Percentiles rank a stretch among this genome's conserved stretches.
Conservation (phyloP, 805 yeast species). For the Zygoascus ofunaensis region DNA sequence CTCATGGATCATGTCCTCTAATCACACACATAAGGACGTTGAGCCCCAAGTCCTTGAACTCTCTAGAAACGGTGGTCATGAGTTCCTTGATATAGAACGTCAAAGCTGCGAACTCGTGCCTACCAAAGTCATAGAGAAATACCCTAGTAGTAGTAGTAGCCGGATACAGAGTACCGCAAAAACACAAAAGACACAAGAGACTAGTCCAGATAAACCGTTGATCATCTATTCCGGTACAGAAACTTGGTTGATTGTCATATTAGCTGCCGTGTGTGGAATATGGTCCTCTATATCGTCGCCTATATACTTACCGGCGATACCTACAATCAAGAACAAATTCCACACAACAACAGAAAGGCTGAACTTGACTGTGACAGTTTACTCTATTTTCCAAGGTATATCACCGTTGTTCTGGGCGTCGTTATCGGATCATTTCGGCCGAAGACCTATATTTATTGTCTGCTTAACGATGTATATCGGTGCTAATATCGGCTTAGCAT, state of each 20-base stretch:
- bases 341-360: slow-evolving; percentile 46
- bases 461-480: slow-evolving; percentile 49
- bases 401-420: slow-evolving; percentile 63
- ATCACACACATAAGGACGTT: no score
- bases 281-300: slow-evolving; percentile 70
- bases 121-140: no score
- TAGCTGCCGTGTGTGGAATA: slow-evolving; percentile 34
- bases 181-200: no score
- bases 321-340: slow-evolving; percentile 47
- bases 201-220: background rate
- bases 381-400: slow-evolving; percentile 66
- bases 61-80: no score
- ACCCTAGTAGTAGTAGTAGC: no score
- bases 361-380: slow-evolving; percentile 68
- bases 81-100: no score
- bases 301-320: slow-evolving; percentile 71
- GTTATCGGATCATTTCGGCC: slow-evolving; percentile 61
- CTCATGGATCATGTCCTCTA: no score
- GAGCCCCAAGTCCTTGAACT: no score
- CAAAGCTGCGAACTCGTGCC: no score
- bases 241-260: slow-evolving; percentile 6
- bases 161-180: no score
- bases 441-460: slow-evolving; percentile 55
- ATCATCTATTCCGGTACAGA: background rate
- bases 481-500: slow-evolving; percentile 60